Evolutionary conservation across 768 basidiomycete species (phyloP).

Genomic region (Lactarius hatsudake): DNA sequence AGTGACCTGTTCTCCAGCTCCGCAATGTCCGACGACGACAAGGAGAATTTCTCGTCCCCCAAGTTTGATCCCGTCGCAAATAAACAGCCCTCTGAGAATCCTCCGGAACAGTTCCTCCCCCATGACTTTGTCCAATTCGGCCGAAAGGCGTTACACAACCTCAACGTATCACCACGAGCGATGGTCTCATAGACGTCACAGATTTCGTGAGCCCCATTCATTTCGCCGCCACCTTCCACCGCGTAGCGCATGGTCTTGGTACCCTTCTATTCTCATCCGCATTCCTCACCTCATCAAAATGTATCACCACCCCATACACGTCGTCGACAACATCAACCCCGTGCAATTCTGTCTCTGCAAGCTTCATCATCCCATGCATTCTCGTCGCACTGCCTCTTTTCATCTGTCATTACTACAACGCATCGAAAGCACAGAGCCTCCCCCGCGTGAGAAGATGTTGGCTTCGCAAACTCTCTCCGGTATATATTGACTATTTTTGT

Average conservation of each 20-base stretch:
- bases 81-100: constrained; percentile 63
- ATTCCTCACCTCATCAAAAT: constrained; percentile 61
- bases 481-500: constrained; percentile 28
- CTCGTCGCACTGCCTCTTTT: constrained; percentile 39
- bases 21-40: constrained; percentile 66
- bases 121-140: constrained; percentile 80
- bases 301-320: constrained; percentile 71
- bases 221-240: constrained; percentile 19
- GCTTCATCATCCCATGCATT: constrained; percentile 46
- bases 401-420: constrained; percentile 30
- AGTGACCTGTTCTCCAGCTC: constrained; percentile 54
- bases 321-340: constrained; percentile 53
- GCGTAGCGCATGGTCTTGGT: constrained; percentile 26
- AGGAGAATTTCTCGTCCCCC: constrained; percentile 65
- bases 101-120: constrained; percentile 74
- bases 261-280: constrained; percentile 45
- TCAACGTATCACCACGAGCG: constrained; percentile 61
- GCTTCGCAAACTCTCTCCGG: constrained; percentile 24
- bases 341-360: constrained; percentile 44
- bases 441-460: constrained; percentile 24
- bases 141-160: constrained; percentile 72
- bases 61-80: constrained; percentile 71
- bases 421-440: constrained; percentile 25
- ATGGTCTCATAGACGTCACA: constrained; percentile 53
- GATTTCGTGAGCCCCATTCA: constrained; percentile 19